Evolutionary conservation across 2,329 filamentous ascomycete genomes (phyloP), one percentile per base, ranked within the genome.

Genomic region (Neurospora crassa): DNA sequence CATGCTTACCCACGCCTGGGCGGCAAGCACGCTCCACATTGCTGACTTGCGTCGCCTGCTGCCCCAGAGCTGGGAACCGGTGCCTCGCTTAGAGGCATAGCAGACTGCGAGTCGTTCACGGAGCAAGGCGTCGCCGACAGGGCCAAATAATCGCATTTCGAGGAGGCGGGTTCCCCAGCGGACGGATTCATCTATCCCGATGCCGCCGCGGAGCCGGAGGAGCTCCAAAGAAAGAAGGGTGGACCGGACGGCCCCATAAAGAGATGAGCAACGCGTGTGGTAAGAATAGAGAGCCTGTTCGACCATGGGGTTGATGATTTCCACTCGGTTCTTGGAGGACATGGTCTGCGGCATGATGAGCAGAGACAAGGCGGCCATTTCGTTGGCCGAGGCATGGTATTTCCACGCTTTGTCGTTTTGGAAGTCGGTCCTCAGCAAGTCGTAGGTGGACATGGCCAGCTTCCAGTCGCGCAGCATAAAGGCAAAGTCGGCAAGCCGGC

Each of bases 391-490:
- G 0, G 96, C 96, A 79, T 97, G 93, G 78, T 98, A 92, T 76
- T 89, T 93, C 96, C 96, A 99, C 1, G 96, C 96, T 80, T 98
- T 98, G 79, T 97, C 94, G 78, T 96, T 96, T 78, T 89, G 90
- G 80, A 95, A 99, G 79, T 99, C 96, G 8, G 90, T 88, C 70
- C 93, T 89, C 10, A 99, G 83, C 5, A 99, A 87, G 71, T 99
- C 95, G 79, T 97, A 99, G 0, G 93, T 97, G 14, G 91, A 94
- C 76, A 96, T 89, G 11, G 96, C 93, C 43, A 99, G 84, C 80
- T 96, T 97, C 89, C 92, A 99, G 80, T 99, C 96, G 41, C 96
- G 89, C 45, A 99, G 86, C 94, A 99, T 97, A 78, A 99, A 97
- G 12, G 94, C 91, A 81, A 95, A 98, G 79, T 99, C 96, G 63